These are phyloP conservation scores for Pleurotus citrinopileatus DNA, from an alignment of 768 basidiomycete species.

Conservation along the genomic window DNA sequence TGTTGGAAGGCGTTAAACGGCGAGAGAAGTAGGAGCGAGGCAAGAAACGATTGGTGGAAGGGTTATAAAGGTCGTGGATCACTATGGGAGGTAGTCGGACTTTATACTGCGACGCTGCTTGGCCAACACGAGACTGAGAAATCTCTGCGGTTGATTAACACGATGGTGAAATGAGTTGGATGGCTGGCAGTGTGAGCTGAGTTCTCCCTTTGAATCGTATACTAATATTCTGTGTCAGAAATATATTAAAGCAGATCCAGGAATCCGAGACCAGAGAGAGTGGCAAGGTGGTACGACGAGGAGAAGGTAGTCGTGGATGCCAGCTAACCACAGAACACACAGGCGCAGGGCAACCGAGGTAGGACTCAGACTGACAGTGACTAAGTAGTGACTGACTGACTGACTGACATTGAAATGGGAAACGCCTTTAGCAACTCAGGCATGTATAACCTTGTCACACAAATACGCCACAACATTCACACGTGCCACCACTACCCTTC, in stretches of 20 bases:
- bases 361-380: not conserved
- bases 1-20: not conserved
- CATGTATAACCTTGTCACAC: conserved; percentile 4
- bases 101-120: conserved; percentile 7
- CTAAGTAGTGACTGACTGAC: not conserved
- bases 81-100: conserved; percentile 10
- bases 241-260: too few relatives aligned
- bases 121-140: conserved; percentile 11
- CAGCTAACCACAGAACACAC: too few relatives aligned
- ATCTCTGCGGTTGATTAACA: conserved; percentile 10
- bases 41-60: conserved; percentile 7
- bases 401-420: not conserved
- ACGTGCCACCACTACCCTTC: not conserved
- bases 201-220: too few relatives aligned
- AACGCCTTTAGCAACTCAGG: conserved; percentile 5
- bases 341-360: too few relatives aligned
- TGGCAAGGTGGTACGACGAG: too few relatives aligned
- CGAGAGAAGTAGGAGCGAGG: conserved; percentile 4
- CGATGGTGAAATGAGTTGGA: conserved; percentile 10
- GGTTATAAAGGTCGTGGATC: conserved; percentile 8
- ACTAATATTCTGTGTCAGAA: too few relatives aligned
- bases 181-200: too few relatives aligned
- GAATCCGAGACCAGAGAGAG: too few relatives aligned
- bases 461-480: conserved; percentile 7
- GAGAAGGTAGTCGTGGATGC: too few relatives aligned